Evolutionary conservation across 2,329 filamentous ascomycete species (phyloP).

Genomic region (Thelonectria olida): DNA sequence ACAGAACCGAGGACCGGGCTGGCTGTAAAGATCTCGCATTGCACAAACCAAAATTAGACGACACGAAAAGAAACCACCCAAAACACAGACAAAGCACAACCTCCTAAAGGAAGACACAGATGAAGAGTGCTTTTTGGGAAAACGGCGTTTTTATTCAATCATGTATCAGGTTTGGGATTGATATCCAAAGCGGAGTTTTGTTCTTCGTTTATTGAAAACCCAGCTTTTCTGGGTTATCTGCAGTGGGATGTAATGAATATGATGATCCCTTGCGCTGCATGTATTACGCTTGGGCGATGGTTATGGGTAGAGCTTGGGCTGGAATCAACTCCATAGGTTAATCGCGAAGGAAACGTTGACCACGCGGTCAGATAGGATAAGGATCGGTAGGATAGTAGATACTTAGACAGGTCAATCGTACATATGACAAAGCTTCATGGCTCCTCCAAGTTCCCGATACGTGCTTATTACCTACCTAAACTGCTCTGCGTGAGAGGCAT

Average conservation of each 20-base stretch:
- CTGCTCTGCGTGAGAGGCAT: not conserved
- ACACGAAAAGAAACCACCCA: constrained; percentile 11
- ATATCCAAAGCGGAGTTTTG: constrained; percentile 21
- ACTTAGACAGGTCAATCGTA: constrained; percentile 15
- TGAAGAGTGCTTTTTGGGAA: not conserved
- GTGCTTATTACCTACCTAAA: not conserved
- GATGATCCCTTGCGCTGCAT: too few species aligned
- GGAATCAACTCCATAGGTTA: constrained; percentile 17
- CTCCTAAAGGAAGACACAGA: not conserved
- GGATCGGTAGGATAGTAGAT: not conserved
- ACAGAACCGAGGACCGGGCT: constrained; percentile 59
- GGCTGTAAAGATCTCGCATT: constrained; percentile 60
- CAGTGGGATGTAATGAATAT: constrained; percentile 13
- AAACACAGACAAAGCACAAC: not conserved
- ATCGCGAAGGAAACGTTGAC: constrained; percentile 28
- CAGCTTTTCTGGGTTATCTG: not conserved
- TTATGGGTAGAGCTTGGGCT: constrained; percentile 1
- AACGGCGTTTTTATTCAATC: constrained; percentile 10
- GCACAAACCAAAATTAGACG: constrained; percentile 37
- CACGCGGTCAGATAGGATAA: constrained; percentile 24
- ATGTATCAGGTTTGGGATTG: constrained; percentile 2
- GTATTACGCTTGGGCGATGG: constrained; percentile 9
- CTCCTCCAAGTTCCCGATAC: not conserved
- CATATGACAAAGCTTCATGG: not conserved
- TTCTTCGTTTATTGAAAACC: not conserved